Base-by-base conservation (phyloP, 2,329 filamentous ascomycete genomes). In the Alternaria solani region DNA sequence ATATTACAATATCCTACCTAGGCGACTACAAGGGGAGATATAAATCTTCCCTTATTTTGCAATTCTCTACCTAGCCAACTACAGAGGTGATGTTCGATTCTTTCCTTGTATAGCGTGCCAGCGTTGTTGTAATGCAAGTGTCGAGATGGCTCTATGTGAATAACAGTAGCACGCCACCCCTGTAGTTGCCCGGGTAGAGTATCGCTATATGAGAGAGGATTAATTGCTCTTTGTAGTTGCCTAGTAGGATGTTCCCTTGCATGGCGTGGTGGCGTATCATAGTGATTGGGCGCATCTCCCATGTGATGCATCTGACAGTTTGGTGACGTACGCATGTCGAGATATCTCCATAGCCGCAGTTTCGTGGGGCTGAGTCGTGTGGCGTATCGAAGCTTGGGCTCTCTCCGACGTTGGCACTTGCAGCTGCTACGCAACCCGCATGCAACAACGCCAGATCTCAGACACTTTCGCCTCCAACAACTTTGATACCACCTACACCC, bases 381-480 rank as follows among this genome's bases (percentile, higher is more conserved):
- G 51, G 56, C 56, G 51, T 49, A 59, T 48, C 56, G 41, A 59
- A 66, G 65, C 63, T 62, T 62, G 61, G 59, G 44, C 55, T 53
- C 56, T 26, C 49, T 55, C 57, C 51, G 57, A 46, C 58, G 62
- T 60, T 61, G 55, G 42, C 62, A 67, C 57, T 55, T 62, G 64
- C 60, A 61, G 49, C 57, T 63, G 59, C 62, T 65, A 64, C 65
- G 61, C 61, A 66, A 61, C 57, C 44, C 60, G 59, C 62, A 61
- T 65, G 59, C 62, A 64, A 64, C 62, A 65, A 60, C 57, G 41
- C 55, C 59, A 63, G 61, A 54, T 55, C 53, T 57, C 59, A 63
- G 66, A 69, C 66, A 66, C 69, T 52, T 59, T 62, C 53, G 64
- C 64, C 61, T 64, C 62, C 64, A 55, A 59, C 63, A 26, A 57